Conservation (phyloP, 352 stramenopile genomes). For the Paralagenidium karlingii region DNA sequence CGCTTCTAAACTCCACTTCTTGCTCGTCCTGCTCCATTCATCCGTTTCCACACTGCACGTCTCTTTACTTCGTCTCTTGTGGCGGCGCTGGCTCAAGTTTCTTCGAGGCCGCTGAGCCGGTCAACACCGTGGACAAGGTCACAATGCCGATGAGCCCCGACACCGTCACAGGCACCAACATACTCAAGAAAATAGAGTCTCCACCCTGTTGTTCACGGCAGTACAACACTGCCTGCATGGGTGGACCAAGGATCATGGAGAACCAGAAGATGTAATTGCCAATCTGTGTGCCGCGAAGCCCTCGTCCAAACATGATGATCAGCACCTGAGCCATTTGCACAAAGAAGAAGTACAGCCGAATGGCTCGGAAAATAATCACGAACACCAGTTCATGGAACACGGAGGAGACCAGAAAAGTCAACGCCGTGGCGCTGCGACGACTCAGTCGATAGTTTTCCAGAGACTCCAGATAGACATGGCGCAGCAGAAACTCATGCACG, state of each 20-base stretch:
- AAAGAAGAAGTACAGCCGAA: slow-evolving; percentile 89
- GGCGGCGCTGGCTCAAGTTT: too few species aligned
- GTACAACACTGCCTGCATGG: slow-evolving; percentile 69
- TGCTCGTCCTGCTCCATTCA: too few species aligned
- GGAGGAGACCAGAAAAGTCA: slow-evolving; percentile 91
- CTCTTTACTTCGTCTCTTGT: too few species aligned
- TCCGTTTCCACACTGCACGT: too few species aligned
- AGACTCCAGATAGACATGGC: slow-evolving; percentile 74
- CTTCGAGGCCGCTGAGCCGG: too few species aligned
- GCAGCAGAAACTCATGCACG: slow-evolving; percentile 91
- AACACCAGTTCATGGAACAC: slow-evolving; percentile 94
- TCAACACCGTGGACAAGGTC: background rate
- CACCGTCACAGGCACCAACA: slow-evolving; percentile 68
- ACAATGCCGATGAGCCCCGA: slow-evolving; percentile 26
- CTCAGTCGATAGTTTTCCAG: slow-evolving; percentile 62
- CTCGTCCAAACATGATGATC: slow-evolving; percentile 74
- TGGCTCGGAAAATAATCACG: slow-evolving; percentile 88
- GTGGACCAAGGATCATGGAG: slow-evolving; percentile 58
- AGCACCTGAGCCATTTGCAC: slow-evolving; percentile 93
- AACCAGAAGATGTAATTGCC: slow-evolving; percentile 79
- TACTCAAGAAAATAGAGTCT: slow-evolving; percentile 64
- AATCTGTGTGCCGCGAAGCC: slow-evolving; percentile 49
- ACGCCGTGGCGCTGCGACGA: slow-evolving; percentile 63
- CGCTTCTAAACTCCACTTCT: too few species aligned
- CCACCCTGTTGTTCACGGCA: slow-evolving; percentile 67